Evolutionary conservation across 129 eudicot genomes (phyloP).

Genomic region (Deinandra increscens): DNA sequence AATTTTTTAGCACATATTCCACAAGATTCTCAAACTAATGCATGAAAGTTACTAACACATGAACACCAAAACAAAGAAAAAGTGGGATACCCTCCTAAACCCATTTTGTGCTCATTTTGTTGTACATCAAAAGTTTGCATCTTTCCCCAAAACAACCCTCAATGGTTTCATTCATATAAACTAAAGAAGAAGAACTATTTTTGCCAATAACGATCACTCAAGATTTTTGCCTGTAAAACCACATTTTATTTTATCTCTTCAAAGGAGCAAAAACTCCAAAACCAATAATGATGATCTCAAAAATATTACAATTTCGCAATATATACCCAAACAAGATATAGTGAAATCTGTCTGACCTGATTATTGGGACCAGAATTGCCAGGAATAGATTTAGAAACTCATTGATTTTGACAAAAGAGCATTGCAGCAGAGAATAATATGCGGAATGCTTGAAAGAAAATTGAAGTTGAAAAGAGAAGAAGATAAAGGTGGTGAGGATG

Average conservation of each 20-base stretch:
- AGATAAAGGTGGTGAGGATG: neutral
- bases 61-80: too few species aligned
- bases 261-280: too few species aligned
- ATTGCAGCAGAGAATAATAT: too few species aligned
- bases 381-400: neutral
- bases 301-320: conserved; percentile 11
- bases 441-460: neutral
- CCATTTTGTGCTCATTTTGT: too few species aligned
- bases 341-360: conserved; percentile 27
- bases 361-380: conserved; percentile 31
- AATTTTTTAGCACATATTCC: neutral
- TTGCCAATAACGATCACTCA: neutral
- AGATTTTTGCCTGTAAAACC: neutral
- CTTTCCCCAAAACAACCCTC: neutral
- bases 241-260: too few species aligned
- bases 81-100: neutral
- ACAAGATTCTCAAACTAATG: too few species aligned
- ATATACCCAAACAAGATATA: neutral
- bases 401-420: too few species aligned
- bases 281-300: too few species aligned
- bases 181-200: neutral
- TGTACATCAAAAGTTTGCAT: conserved; percentile 9
- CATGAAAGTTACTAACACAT: too few species aligned
- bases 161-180: neutral
- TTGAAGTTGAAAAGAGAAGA: neutral